Evolutionary conservation across 495 filamentous ascomycete genomes (phyloP).

Genomic region (Aspergillus carlsbadensis): DNA sequence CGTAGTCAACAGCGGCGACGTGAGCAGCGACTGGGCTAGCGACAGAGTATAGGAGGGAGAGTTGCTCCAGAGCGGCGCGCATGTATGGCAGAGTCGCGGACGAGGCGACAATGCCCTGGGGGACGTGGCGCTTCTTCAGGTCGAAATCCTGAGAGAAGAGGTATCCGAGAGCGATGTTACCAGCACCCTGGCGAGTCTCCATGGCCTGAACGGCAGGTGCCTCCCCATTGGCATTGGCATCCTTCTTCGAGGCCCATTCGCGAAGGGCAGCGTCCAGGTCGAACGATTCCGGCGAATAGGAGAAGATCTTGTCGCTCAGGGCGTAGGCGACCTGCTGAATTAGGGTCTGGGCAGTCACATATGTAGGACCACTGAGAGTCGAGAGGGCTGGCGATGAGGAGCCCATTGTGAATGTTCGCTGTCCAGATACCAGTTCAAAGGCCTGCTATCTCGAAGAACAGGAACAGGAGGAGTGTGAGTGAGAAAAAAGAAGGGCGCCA

Average conservation of each 20-base stretch:
- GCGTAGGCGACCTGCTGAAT: constrained; percentile 95
- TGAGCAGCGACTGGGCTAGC: constrained; percentile 92
- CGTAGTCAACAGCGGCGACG: constrained; percentile 90
- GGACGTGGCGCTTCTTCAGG: constrained; percentile 82
- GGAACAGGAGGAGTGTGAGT: constrained; percentile 22
- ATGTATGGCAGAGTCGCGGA: constrained; percentile 78
- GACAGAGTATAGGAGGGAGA: constrained; percentile 82
- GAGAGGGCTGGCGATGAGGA: constrained; percentile 39
- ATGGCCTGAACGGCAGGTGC: constrained; percentile 72
- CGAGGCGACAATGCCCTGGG: constrained; percentile 84
- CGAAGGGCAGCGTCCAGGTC: constrained; percentile 80
- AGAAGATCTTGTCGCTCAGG: constrained; percentile 93
- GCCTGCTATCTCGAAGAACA: constrained; percentile 27
- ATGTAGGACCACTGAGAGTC: constrained; percentile 82
- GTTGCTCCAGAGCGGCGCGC: constrained; percentile 81
- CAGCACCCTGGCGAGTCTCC: constrained; percentile 86
- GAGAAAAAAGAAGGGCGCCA: constrained; percentile 21
- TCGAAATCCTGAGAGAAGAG: constrained; percentile 96
- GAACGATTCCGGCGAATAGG: constrained; percentile 91
- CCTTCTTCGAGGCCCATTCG: constrained; percentile 64
- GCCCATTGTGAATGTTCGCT: constrained; percentile 38
- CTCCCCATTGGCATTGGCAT: constrained; percentile 79
- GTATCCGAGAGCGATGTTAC: constrained; percentile 90
- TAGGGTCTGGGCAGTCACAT: constrained; percentile 85
- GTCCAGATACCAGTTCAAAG: constrained; percentile 27